Evolutionary conservation across 2,329 filamentous ascomycete species (phyloP).

Genomic region (Colletotrichum sublineola): DNA sequence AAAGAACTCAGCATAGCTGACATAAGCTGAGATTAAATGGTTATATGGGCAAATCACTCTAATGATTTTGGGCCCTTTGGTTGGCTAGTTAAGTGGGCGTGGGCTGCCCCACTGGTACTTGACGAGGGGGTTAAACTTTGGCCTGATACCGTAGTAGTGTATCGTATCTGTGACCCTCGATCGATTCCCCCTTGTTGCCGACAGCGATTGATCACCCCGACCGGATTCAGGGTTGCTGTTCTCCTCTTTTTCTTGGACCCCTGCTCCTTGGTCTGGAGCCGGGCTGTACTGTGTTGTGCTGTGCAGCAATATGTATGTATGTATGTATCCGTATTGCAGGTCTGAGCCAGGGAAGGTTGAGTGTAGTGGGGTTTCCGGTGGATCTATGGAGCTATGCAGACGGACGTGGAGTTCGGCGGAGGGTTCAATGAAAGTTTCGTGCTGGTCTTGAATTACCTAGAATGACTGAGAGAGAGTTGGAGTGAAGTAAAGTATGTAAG

Average conservation of each 20-base stretch:
- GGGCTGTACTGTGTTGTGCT: constrained; percentile 9
- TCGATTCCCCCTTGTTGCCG: constrained; percentile 10
- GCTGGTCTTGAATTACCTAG: neutral
- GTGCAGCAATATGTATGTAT: constrained; percentile 17
- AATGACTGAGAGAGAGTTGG: too few species aligned
- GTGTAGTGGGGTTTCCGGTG: constrained; percentile 5
- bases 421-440: neutral
- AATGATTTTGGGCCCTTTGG: too few species aligned
- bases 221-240: constrained; percentile 27
- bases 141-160: too few species aligned
- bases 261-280: neutral
- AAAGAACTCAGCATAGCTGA: too few species aligned
- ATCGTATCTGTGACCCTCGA: neutral
- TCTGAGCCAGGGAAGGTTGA: constrained; percentile 3
- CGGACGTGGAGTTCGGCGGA: constrained; percentile 8
- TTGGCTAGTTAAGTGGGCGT: too few species aligned
- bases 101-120: too few species aligned
- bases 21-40: too few species aligned
- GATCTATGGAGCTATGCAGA: constrained; percentile 33
- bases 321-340: neutral
- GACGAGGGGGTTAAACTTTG: too few species aligned
- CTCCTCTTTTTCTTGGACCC: constrained; percentile 15
- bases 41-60: too few species aligned
- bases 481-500: neutral
- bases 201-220: constrained; percentile 26